Conservation (phyloP, 1,284 basidiomycete species). For the Coniferiporia sulphurascens region DNA sequence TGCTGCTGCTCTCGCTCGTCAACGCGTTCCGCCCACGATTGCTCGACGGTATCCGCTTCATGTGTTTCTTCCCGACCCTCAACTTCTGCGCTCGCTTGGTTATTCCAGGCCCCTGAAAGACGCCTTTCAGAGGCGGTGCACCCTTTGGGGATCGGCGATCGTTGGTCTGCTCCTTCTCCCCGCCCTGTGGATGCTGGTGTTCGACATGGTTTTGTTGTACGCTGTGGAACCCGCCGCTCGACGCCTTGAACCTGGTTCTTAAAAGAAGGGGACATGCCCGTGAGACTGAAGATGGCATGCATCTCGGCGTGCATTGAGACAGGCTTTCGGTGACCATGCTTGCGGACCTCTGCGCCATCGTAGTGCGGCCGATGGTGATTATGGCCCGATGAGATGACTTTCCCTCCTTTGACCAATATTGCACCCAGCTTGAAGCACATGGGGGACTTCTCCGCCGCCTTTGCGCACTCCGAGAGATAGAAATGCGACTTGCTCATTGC, state of each 20-base stretch:
- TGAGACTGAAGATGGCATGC: slow-evolving; percentile 51
- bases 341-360: slow-evolving; percentile 40
- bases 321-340: slow-evolving; percentile 42
- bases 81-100: slow-evolving; percentile 14
- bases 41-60: slow-evolving; percentile 5
- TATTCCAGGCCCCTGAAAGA: slow-evolving; percentile 22
- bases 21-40: slow-evolving; percentile 2
- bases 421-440: slow-evolving; percentile 55
- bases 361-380: slow-evolving; percentile 55
- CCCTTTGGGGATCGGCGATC: slow-evolving; percentile 22
- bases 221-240: slow-evolving; percentile 30
- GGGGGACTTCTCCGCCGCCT: slow-evolving; percentile 46
- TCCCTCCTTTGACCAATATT: slow-evolving; percentile 54
- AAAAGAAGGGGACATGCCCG: slow-evolving; percentile 48
- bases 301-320: slow-evolving; percentile 61
- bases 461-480: slow-evolving; percentile 48
- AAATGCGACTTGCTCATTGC: slow-evolving; percentile 46
- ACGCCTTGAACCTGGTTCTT: slow-evolving; percentile 49
- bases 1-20: slow-evolving; percentile 16
- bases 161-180: slow-evolving; percentile 18
- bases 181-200: slow-evolving; percentile 20
- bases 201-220: slow-evolving; percentile 25
- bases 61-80: slow-evolving; percentile 16
- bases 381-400: slow-evolving; percentile 47
- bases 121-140: slow-evolving; percentile 21